phyloP scores from a whole-genome alignment of 2,329 filamentous ascomycete genomes.

The Phialemoniopsis sp. region DNA sequence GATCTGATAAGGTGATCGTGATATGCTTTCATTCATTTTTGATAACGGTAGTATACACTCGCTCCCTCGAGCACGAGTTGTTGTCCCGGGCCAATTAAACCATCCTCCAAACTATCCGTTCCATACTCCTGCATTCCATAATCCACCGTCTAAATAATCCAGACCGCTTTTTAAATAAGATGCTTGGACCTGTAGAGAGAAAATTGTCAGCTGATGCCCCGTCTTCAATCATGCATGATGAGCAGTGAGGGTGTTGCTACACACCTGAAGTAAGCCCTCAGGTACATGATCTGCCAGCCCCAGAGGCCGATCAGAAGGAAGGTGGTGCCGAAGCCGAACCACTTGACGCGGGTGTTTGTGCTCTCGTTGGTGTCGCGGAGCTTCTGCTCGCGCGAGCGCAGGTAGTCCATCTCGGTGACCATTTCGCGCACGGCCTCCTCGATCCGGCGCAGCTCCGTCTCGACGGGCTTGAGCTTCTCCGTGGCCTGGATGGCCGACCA shows the following conservation, averaged over 20 bases:
- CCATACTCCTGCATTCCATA: not conserved
- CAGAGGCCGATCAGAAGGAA: slow-evolving; percentile 85
- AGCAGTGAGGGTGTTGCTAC: slow-evolving; percentile 6
- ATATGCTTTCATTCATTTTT: not conserved
- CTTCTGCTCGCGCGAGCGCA: slow-evolving; percentile 85
- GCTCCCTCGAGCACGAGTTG: too few relatives aligned
- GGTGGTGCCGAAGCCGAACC: slow-evolving; percentile 94
- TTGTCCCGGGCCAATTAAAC: too few relatives aligned
- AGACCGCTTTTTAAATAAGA: slow-evolving; percentile 48
- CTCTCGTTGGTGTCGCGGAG: slow-evolving; percentile 98
- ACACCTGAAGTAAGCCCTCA: slow-evolving; percentile 91
- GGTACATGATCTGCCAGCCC: slow-evolving; percentile 96
- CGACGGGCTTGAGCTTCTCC: slow-evolving; percentile 96
- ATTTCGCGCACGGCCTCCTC: slow-evolving; percentile 89
- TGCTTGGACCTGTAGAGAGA: slow-evolving; percentile 56
- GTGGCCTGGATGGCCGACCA: slow-evolving; percentile 94
- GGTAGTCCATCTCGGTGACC: slow-evolving; percentile 93
- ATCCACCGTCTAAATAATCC: slow-evolving; percentile 3
- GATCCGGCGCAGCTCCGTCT: slow-evolving; percentile 88
- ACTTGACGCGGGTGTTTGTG: slow-evolving; percentile 97
- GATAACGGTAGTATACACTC: not conserved
- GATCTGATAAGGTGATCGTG: too few relatives aligned
- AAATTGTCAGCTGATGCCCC: slow-evolving; percentile 5
- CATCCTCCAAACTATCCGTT: too few relatives aligned
- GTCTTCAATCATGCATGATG: too few relatives aligned